Evolutionary conservation across 2,329 filamentous ascomycete genomes (phyloP).

Genomic region (Alternaria sp.): DNA sequence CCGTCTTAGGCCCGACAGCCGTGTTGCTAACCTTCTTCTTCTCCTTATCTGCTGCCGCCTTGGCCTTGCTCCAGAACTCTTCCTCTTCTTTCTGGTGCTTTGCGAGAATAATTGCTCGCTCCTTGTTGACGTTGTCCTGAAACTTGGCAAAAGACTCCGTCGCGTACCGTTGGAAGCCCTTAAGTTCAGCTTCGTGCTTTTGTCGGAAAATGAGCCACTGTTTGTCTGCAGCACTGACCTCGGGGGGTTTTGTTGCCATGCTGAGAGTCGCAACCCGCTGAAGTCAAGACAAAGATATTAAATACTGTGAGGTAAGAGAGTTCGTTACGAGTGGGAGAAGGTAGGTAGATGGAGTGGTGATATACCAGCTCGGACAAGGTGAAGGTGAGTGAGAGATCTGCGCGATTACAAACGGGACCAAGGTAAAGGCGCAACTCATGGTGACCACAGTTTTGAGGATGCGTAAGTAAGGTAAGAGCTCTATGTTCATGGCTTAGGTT

Average conservation of each 20-base stretch:
- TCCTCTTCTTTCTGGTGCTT: conserved; percentile 14
- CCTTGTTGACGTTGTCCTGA: background rate
- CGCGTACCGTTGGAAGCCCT: background rate
- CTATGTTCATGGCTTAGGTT: background rate
- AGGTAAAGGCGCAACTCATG: background rate
- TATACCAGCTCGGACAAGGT: background rate
- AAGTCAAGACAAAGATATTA: background rate
- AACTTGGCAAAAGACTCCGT: background rate
- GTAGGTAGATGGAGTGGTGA: background rate
- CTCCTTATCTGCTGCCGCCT: background rate
- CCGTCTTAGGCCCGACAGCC: background rate
- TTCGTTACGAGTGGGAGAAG: background rate
- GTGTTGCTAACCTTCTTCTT: background rate
- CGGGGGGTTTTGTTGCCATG: background rate
- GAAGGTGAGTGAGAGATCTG: background rate
- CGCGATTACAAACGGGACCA: background rate
- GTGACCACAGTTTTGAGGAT: background rate
- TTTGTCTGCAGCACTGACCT: background rate
- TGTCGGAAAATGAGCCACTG: conserved; percentile 5
- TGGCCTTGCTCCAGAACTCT: conserved; percentile 9
- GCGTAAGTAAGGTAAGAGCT: background rate
- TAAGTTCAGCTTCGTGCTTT: background rate
- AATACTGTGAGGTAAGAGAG: background rate
- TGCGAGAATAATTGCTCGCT: background rate
- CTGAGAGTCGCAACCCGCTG: background rate